Conservation (phyloP, 2,329 filamentous ascomycete species). For the Colletotrichum paranaense region DNA sequence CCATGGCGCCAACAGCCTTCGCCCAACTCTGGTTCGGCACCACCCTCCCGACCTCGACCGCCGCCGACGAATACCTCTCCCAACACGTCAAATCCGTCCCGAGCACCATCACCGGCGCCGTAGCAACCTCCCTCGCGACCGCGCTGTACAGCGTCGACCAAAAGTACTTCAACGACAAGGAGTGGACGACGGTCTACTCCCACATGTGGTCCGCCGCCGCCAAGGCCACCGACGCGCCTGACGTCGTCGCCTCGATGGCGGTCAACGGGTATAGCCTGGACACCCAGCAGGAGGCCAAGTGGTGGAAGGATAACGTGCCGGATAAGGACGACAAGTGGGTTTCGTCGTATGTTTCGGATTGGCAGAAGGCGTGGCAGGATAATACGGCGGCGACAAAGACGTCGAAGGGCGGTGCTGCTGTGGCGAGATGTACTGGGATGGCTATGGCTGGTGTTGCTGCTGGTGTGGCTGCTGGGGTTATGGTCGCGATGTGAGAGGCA, state of each 20-base stretch:
- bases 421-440: conserved; percentile 20
- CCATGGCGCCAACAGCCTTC: neutral
- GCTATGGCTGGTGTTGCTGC: conserved; percentile 24
- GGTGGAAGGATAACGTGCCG: conserved; percentile 27
- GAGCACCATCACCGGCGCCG: conserved; percentile 5
- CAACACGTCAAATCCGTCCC: neutral
- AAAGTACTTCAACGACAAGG: conserved; percentile 17
- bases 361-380: neutral
- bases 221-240: conserved; percentile 29
- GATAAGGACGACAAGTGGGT: conserved; percentile 10
- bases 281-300: neutral
- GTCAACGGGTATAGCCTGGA: neutral
- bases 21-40: neutral
- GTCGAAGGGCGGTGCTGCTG: conserved; percentile 6
- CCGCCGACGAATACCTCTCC: conserved; percentile 15
- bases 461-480: conserved; percentile 20
- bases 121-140: conserved; percentile 20
- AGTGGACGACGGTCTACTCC: conserved; percentile 28
- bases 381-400: neutral
- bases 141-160: conserved; percentile 32
- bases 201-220: conserved; percentile 36
- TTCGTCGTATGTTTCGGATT: conserved; percentile 18
- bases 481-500: neutral
- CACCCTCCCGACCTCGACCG: conserved; percentile 14
- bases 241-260: conserved; percentile 31